These are phyloP conservation scores for Plasmodium cynomolgi DNA, from an alignment of 169 alveolate species.

Conservation along the genomic window DNA sequence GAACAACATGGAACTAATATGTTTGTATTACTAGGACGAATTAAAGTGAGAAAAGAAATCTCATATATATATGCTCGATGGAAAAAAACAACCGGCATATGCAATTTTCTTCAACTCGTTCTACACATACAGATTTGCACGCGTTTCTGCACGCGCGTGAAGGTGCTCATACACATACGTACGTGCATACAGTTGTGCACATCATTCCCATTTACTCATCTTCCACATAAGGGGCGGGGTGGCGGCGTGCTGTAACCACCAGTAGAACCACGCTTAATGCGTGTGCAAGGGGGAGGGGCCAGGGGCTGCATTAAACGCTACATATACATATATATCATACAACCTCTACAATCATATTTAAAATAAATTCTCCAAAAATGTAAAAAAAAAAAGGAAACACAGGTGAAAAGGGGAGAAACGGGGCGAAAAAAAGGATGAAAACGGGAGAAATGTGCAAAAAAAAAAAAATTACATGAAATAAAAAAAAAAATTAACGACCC, in stretches of 20 bases:
- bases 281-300: neutral
- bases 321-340: neutral
- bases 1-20: neutral
- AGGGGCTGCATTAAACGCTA: neutral
- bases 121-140: neutral
- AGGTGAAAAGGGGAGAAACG: neutral
- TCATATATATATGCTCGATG: neutral
- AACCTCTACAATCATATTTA: neutral
- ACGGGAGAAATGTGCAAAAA: neutral
- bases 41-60: neutral
- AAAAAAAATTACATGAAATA: constrained; percentile 5
- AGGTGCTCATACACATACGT: neutral
- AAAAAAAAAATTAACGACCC: constrained; percentile 59
- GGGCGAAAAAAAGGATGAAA: neutral
- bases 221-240: neutral
- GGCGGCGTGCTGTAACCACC: neutral
- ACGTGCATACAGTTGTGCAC: neutral
- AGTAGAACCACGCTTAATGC: neutral
- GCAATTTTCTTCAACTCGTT: neutral
- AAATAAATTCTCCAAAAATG: neutral
- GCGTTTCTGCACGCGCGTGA: neutral
- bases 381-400: neutral
- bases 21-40: neutral
- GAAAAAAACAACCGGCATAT: neutral
- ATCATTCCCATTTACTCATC: neutral